Evolutionary conservation across 352 stramenopile species (phyloP).

Genomic region (Paralagenidium karlingii): DNA sequence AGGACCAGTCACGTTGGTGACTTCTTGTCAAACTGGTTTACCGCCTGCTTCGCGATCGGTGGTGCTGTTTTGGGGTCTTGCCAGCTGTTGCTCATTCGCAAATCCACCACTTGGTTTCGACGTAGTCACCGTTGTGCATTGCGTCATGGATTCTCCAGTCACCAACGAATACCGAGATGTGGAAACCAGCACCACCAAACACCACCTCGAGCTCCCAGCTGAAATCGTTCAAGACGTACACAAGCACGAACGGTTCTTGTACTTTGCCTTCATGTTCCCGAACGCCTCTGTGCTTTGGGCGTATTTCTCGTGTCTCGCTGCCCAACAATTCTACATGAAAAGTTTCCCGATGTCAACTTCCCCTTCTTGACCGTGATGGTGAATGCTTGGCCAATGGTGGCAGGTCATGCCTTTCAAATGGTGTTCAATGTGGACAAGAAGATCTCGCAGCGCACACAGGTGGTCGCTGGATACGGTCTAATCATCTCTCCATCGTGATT

Average conservation of each 20-base stretch:
- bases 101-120: too few relatives aligned
- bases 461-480: conserved; percentile 32
- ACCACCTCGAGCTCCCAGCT: too few relatives aligned
- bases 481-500: conserved; percentile 52
- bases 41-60: too few relatives aligned
- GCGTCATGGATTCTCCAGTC: too few relatives aligned
- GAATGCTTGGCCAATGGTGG: conserved; percentile 44
- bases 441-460: conserved; percentile 20
- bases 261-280: conserved; percentile 56
- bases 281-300: conserved; percentile 59
- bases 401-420: conserved; percentile 41
- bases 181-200: too few relatives aligned
- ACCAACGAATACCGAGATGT: too few relatives aligned
- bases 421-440: conserved; percentile 42
- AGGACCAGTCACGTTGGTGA: too few relatives aligned
- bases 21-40: too few relatives aligned
- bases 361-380: conserved; percentile 49
- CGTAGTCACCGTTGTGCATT: too few relatives aligned
- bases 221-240: conserved; percentile 47
- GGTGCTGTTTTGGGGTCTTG: too few relatives aligned
- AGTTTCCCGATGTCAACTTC: conserved; percentile 44
- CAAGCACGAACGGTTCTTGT: conserved; percentile 33
- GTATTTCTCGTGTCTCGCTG: conserved; percentile 63
- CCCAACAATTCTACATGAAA: conserved; percentile 41
- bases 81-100: too few relatives aligned